phyloP scores from a whole-genome alignment of 2,329 filamentous ascomycete genomes.

The Karstenula rhodostoma region DNA sequence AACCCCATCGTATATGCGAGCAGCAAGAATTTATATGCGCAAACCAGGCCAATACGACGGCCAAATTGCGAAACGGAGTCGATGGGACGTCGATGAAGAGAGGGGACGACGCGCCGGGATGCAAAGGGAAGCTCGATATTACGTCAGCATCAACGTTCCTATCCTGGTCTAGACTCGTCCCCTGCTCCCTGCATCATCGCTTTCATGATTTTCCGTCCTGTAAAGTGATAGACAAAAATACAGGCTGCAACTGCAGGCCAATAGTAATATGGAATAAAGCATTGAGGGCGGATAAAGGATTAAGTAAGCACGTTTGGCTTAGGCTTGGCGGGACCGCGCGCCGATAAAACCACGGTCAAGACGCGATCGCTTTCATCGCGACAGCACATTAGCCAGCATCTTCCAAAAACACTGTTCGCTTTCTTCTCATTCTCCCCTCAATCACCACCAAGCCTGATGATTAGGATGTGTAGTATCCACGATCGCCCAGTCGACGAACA shows the following conservation, averaged over 20 bases:
- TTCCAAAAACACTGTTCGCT: too few relatives aligned
- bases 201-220: too few relatives aligned
- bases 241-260: too few relatives aligned
- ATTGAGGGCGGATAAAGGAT: too few relatives aligned
- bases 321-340: too few relatives aligned
- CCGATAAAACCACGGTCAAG: too few relatives aligned
- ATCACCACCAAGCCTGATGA: not conserved
- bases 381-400: too few relatives aligned
- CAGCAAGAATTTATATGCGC: not conserved
- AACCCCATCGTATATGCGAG: constrained; percentile 1
- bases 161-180: not conserved
- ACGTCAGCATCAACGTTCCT: not conserved
- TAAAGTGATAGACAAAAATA: too few relatives aligned
- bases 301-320: too few relatives aligned
- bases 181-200: not conserved
- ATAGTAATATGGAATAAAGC: too few relatives aligned
- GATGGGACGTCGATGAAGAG: not conserved
- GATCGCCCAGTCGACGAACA: not conserved
- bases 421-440: too few relatives aligned
- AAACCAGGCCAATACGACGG: not conserved
- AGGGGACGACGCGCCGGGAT: not conserved
- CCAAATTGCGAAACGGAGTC: not conserved
- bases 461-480: not conserved
- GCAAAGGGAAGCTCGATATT: not conserved
- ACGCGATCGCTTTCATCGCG: too few relatives aligned